Evolutionary conservation across 2,329 filamentous ascomycete species (phyloP), one percentile per base, ranked within the genome.

Genomic region (Venturia nashicola): DNA sequence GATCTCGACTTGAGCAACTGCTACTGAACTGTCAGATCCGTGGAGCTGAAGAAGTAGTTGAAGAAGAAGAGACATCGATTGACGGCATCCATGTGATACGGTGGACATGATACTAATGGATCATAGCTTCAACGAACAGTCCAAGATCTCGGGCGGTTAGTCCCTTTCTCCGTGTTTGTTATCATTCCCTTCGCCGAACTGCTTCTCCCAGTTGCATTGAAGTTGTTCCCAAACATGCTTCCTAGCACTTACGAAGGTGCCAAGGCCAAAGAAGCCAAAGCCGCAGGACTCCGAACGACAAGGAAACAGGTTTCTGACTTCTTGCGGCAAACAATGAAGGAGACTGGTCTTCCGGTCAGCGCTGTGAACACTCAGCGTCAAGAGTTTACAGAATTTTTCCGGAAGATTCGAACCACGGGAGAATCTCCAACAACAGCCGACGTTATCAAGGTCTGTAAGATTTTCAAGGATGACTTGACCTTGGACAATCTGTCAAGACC

Each of bases 371-470:
- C 93, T 18, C 91, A 94, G 73, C 92, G 88, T 72, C 91, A 96
- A 69, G 94, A 97, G 74, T 99, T 99, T 70, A 83, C 88, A 66
- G 90, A 93, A 71, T 99, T 99, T 78, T 99, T 99, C 87, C 88
- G 90, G 74, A 99, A 99, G 80, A 85, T 97, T 43, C 78, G 94
- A 63, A 86, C 90, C 20, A 97, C 93, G 0, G 94, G 93, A 67
- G 93, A 97, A 79, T 82, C 88, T 57, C 94, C 94, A 0, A 94
- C 90, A 5, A 84, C 86, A 63, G 84, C 92, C 68, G 94, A 99
- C 73, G 91, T 99, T 67, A 96, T 99, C 81, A 96, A 94, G 78
- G 93, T 99, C 67, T 97, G 94, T 86, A 95, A 97, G 82, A 89
- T 96, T 68, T 99, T 99, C 85, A 95, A 94, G 76, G 94, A 99